Evolutionary conservation across 2,329 filamentous ascomycete species (phyloP).

Genomic region (Fusarium mundagurra): DNA sequence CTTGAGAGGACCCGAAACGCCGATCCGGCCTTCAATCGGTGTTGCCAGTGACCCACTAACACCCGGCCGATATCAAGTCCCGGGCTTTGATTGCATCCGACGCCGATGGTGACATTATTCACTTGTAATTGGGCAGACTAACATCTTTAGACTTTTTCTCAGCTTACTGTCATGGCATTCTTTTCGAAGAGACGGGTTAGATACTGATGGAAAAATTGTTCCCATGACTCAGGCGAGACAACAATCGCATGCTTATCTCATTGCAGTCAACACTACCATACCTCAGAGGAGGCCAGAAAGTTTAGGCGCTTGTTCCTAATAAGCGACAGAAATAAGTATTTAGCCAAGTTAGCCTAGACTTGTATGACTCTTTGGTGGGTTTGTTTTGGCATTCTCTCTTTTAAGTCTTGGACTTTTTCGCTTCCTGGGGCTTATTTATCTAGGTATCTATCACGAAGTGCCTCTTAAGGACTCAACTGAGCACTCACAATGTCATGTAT

Average conservation of each 20-base stretch:
- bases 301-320: not conserved
- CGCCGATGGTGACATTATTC: slow-evolving; percentile 8
- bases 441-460: not conserved
- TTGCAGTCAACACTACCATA: not conserved
- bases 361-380: not conserved
- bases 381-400: not conserved
- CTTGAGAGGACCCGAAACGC: slow-evolving; percentile 19
- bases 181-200: not conserved
- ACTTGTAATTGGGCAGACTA: not conserved
- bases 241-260: not conserved
- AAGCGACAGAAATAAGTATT: not conserved
- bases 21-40: slow-evolving; percentile 30
- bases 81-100: slow-evolving; percentile 13
- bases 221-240: slow-evolving; percentile 9
- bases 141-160: not conserved
- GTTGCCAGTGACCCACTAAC: slow-evolving; percentile 12
- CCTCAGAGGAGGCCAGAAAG: not conserved
- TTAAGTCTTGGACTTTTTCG: not conserved
- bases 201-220: not conserved
- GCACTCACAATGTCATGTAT: not conserved
- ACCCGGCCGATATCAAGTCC: slow-evolving; percentile 18
- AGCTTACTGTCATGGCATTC: not conserved
- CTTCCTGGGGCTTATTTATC: not conserved
- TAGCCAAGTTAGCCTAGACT: not conserved
- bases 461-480: not conserved